Conservation (phyloP, 139 green algal species). For the Chlamydomonas schloesseri region DNA sequence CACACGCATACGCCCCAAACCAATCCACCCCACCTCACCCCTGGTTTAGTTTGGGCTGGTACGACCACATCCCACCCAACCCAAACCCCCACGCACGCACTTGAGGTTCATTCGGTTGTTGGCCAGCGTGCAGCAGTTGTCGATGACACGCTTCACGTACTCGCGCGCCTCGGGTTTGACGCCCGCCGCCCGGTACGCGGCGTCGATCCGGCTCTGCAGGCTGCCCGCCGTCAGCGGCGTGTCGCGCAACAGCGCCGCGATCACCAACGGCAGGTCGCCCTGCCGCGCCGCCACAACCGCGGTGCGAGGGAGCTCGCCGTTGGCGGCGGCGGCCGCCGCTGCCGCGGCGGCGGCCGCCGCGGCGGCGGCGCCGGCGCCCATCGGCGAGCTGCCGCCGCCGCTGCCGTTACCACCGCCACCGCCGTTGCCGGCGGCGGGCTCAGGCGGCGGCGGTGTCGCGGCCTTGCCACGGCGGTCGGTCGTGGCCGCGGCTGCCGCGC, state of each 20-base stretch:
- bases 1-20: too few species aligned
- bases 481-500: not conserved
- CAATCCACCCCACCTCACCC: not conserved
- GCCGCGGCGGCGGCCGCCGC: not conserved
- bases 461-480: not conserved
- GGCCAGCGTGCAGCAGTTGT: conserved; percentile 22
- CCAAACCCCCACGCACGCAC: not conserved
- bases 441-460: too few species aligned
- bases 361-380: not conserved
- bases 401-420: not conserved
- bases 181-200: conserved; percentile 19
- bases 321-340: not conserved
- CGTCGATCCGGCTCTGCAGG: conserved; percentile 29
- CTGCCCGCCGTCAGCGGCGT: conserved; percentile 10
- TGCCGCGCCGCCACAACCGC: conserved; percentile 8
- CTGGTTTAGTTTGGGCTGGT: too few species aligned
- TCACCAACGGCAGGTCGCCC: conserved; percentile 23
- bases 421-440: not conserved
- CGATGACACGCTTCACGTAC: conserved; percentile 28
- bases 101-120: conserved; percentile 37
- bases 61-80: not conserved
- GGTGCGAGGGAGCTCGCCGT: conserved; percentile 3
- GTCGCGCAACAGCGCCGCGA: conserved; percentile 36
- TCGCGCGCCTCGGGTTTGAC: conserved; percentile 26
- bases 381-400: conserved; percentile 24